These are phyloP conservation scores for Starmerella lactis-condensi DNA, from an alignment of 805 yeast genomes.

Conservation along the genomic window DNA sequence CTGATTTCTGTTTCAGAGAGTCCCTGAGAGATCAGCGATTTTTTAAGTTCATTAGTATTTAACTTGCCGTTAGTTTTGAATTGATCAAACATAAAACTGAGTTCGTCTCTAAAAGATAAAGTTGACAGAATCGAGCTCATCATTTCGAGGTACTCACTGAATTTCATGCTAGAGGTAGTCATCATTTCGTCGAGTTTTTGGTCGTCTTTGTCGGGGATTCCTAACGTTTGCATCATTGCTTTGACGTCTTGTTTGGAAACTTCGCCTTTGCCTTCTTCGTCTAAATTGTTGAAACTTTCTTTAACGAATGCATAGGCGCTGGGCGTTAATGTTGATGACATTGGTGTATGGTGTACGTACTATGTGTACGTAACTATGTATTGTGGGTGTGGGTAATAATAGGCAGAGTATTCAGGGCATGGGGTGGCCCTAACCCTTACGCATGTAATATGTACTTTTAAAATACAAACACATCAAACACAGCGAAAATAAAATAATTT, in stretches of 20 bases:
- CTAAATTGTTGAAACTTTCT: slow-evolving; percentile 16
- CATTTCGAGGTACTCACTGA: slow-evolving; percentile 15
- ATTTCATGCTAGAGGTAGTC: slow-evolving; percentile 17
- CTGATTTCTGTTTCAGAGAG: slow-evolving; percentile 11
- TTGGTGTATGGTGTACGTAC: no score
- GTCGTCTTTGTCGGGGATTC: slow-evolving; percentile 10
- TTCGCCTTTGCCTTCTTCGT: slow-evolving; percentile 16
- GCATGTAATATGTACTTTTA: no score
- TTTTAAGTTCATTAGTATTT: slow-evolving; percentile 11
- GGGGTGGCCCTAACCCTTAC: no score
- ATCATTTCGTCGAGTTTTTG: slow-evolving; percentile 14
- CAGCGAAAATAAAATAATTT: slow-evolving; percentile 1
- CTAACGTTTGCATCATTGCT: slow-evolving; percentile 15
- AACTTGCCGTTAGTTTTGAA: slow-evolving; percentile 13
- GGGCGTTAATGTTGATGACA: no score
- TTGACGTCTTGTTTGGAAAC: slow-evolving; percentile 13
- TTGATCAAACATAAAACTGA: slow-evolving; percentile 14
- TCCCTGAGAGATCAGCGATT: slow-evolving; percentile 13
- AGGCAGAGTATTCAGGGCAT: no score
- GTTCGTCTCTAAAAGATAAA: slow-evolving; percentile 15
- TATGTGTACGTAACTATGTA: no score
- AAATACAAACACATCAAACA: not conserved
- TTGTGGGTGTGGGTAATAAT: no score
- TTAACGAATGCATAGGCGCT: slow-evolving; percentile 16
- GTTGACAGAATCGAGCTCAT: slow-evolving; percentile 15